Conservation (phyloP, 805 yeast genomes). For the Myxozyma monticola region DNA sequence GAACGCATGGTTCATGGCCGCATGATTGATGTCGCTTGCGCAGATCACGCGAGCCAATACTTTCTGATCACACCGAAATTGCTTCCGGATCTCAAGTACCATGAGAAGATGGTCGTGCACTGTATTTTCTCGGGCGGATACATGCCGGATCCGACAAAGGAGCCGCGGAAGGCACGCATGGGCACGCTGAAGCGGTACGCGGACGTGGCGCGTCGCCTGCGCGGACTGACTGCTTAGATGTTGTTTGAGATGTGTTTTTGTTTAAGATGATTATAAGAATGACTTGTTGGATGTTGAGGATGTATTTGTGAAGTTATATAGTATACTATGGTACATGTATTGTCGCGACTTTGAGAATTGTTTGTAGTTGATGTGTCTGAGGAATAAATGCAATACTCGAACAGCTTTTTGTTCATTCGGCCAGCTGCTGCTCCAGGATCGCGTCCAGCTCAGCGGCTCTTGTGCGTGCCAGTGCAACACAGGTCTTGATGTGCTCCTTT, state of each 20-base stretch:
- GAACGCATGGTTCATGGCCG: conserved; percentile 83
- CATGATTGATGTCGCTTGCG: conserved; percentile 82
- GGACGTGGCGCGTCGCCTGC: conserved; percentile 13
- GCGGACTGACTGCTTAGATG: conserved; percentile 4
- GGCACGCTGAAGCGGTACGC: conserved; percentile 23
- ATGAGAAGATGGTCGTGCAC: conserved; percentile 77
- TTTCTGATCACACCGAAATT: conserved; percentile 92
- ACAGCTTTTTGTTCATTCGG: too few relatives aligned
- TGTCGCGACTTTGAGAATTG: neutral
- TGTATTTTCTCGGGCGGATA: conserved; percentile 65
- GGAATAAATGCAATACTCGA: too few relatives aligned
- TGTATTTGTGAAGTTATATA: neutral
- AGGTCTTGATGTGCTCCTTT: conserved; percentile 4
- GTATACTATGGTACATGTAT: neutral
- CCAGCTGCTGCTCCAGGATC: conserved; percentile 1
- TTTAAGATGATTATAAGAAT: neutral
- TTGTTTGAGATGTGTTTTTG: neutral
- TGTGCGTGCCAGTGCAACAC: conserved; percentile 16
- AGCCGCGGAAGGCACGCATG: conserved; percentile 2
- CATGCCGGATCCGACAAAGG: conserved; percentile 24
- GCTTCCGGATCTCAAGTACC: conserved; percentile 72
- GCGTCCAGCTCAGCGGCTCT: conserved; percentile 20
- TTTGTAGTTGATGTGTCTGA: too few relatives aligned
- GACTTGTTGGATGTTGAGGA: neutral
- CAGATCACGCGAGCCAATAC: conserved; percentile 67